A percentile compares a stretch with the other conserved stretches of the same genome.
These are phyloP conservation scores for Didymella pinodella DNA, from an alignment of 2,329 filamentous ascomycete genomes.

Conservation along the genomic window DNA sequence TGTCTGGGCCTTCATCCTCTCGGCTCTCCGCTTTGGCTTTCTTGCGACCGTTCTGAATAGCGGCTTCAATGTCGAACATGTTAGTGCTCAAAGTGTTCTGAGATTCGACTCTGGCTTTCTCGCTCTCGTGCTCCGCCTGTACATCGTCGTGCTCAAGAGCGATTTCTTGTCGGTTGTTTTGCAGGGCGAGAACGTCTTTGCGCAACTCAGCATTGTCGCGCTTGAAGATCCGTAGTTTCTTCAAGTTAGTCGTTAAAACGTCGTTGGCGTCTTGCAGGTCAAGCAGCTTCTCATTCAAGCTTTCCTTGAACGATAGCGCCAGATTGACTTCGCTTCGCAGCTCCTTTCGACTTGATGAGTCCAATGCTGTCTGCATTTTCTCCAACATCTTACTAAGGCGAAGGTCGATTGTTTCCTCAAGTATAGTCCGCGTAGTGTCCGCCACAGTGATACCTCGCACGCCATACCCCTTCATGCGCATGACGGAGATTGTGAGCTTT, in stretches of 20 bases:
- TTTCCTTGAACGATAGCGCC: conserved; percentile 57
- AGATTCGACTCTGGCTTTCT: conserved; percentile 36
- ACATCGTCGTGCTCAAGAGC: conserved; percentile 61
- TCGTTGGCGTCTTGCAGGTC: conserved; percentile 62
- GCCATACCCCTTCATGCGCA: conserved; percentile 50
- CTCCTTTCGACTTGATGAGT: conserved; percentile 50
- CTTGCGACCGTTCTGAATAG: conserved; percentile 45
- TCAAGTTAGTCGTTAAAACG: conserved; percentile 57
- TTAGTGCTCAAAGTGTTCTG: conserved; percentile 39
- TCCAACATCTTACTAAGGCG: conserved; percentile 54
- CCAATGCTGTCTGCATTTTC: conserved; percentile 48
- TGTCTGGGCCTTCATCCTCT: conserved; percentile 44
- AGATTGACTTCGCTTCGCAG: conserved; percentile 57
- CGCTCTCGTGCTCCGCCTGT: conserved; percentile 42
- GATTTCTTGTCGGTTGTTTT: conserved; percentile 58
- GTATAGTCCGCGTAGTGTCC: conserved; percentile 61
- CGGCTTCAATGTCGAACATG: conserved; percentile 50
- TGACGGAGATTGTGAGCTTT: conserved; percentile 43
- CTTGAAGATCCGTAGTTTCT: conserved; percentile 56
- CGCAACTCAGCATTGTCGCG: conserved; percentile 57
- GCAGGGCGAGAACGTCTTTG: conserved; percentile 57
- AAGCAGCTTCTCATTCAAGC: conserved; percentile 59
- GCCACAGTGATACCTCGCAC: conserved; percentile 57
- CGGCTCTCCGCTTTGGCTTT: conserved; percentile 40
- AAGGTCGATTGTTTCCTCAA: conserved; percentile 59